phyloP scores from a whole-genome alignment of 768 basidiomycete species.

The Hysterangium stoloniferum region DNA sequence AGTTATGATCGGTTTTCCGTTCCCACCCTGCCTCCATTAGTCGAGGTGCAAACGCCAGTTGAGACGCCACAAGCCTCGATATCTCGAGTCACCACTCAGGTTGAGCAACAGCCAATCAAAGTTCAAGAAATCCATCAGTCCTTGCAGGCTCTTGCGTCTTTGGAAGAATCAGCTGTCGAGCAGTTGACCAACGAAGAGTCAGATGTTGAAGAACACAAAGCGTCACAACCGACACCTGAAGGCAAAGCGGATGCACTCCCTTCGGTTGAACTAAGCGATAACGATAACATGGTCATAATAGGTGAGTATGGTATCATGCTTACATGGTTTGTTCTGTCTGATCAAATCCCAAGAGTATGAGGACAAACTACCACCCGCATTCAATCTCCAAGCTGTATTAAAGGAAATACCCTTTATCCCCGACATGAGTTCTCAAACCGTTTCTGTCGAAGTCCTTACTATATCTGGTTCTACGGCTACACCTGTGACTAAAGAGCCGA shows the following conservation, averaged over 20 bases:
- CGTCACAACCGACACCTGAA: not conserved
- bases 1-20: constrained; percentile 58
- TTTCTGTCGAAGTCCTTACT: constrained; percentile 69
- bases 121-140: not conserved
- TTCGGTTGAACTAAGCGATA: not conserved
- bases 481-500: constrained; percentile 35
- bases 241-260: too few relatives aligned
- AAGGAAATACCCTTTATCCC: constrained; percentile 21
- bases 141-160: not conserved
- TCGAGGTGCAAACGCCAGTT: constrained; percentile 58
- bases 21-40: constrained; percentile 49
- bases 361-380: constrained; percentile 37
- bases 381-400: constrained; percentile 44
- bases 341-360: constrained; percentile 26
- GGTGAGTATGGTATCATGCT: constrained; percentile 21
- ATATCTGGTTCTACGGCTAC: constrained; percentile 45
- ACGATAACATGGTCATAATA: constrained; percentile 24
- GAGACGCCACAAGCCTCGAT: constrained; percentile 49
- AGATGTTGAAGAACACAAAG: not conserved
- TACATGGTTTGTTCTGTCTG: not conserved
- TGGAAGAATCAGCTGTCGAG: not conserved
- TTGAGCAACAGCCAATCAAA: not conserved
- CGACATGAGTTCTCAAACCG: constrained; percentile 36
- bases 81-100: constrained; percentile 16
- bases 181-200: not conserved